Evolutionary conservation across 108 stramenopile genomes (phyloP).

Genomic region (Aureococcus anophagefferens): DNA sequence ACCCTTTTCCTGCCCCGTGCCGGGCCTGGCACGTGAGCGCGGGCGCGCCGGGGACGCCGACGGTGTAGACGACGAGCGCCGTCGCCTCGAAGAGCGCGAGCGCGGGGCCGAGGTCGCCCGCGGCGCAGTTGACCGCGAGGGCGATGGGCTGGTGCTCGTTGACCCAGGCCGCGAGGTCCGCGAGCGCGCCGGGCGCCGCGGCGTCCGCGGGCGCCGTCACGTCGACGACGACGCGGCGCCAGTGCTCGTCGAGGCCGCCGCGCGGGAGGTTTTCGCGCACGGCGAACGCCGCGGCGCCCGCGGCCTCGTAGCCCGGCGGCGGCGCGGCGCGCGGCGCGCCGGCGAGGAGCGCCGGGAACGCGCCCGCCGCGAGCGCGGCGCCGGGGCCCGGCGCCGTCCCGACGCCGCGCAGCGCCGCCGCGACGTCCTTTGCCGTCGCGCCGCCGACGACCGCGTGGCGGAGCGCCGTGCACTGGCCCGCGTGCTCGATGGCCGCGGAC

Average conservation of each 20-base stretch:
- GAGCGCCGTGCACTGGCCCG: constrained; percentile 76
- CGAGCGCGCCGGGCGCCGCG: not conserved
- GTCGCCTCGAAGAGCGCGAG: constrained; percentile 60
- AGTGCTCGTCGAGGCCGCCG: constrained; percentile 48
- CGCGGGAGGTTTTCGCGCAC: too few species aligned
- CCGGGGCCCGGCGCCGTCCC: constrained; percentile 28
- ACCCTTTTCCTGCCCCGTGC: too few species aligned
- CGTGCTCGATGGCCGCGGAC: constrained; percentile 63
- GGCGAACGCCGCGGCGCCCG: too few species aligned
- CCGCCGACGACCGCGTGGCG: constrained; percentile 53
- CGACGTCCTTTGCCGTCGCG: constrained; percentile 38
- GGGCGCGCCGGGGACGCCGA: constrained; percentile 54
- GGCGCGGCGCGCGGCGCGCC: too few species aligned
- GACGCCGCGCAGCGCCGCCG: constrained; percentile 36
- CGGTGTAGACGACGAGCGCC: constrained; percentile 62
- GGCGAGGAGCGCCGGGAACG: constrained; percentile 60
- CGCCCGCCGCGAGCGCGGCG: constrained; percentile 36
- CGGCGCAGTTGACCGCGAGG: constrained; percentile 59
- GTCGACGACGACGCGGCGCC: constrained; percentile 71
- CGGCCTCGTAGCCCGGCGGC: too few species aligned
- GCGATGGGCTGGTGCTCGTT: constrained; percentile 47
- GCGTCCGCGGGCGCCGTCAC: constrained; percentile 22
- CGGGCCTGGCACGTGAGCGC: constrained; percentile 78
- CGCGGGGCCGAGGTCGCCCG: constrained; percentile 22
- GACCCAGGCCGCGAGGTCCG: constrained; percentile 43